Base-by-base conservation (phyloP, 306 rosid genomes). In the Cicer cuneatum region DNA sequence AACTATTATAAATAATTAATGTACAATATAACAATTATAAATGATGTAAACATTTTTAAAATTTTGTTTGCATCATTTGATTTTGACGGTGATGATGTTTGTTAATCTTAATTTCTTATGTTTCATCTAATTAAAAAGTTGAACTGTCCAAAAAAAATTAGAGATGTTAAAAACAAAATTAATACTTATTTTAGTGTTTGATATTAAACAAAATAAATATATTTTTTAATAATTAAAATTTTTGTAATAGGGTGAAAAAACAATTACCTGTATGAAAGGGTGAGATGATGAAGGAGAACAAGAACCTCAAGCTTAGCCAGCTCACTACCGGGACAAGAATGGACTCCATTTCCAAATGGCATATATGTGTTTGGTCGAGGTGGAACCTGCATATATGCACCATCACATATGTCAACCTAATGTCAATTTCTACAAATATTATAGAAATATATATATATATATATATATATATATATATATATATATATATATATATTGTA, bases 261-360 rank as follows among this genome's bases (percentile, higher is more conserved):
- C 11, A 46, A 13, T 14, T 52, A 89, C 98, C 97, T 90, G 93
- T 82, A 89, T 53, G 89, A 63, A 69, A 87, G 54, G 71, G 90
- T 86, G 85, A 93, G 89, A 76, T 93, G 98, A 74, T 93, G 97
- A 40, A 93, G 92, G 56, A 93, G 90, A 86, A 93, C 80, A 71
- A 90, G 89, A 59, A 85, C 73, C 70, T 93, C 97, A 15, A 93
- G 92, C 96, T 91, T 93, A 54, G 98, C 98, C 80, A 93, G 85
- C 80, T 93, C 98, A 83, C 84, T 93, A 7, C 98, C 98, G 15
- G 98, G 98, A 90, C 98, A 93, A n/a, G 98, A 85, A 71, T 93
- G 98, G 67, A 84, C 88, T 56, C 98, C 98, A 79, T 88, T 90
- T 15, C 98, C 98, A 77, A 93, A 93, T 60, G 98, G 97, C 88